Base-by-base conservation (phyloP, 177 flowering plant species). In the Telopea speciosissima region DNA sequence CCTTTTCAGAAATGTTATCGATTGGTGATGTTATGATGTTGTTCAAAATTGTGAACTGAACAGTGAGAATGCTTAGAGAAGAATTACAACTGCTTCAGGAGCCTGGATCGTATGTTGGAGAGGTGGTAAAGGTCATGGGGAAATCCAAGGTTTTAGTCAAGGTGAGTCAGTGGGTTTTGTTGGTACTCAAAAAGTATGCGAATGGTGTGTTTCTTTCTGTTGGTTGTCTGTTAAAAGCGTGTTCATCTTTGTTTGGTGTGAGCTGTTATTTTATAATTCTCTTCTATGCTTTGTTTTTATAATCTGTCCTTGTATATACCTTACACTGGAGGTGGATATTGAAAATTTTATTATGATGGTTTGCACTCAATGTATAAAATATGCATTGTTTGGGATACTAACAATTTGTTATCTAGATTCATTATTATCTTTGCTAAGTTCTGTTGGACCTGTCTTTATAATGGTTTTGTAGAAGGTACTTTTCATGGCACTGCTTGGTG, bases 41-140 rank as follows among this genome's bases (percentile, higher is more conserved):
- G 40, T 36, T 3, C 9, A 8, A 36, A 36, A 36, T 21, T 67
- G 52, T 31, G 36, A 70, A 42, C 19, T 61, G 31, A n/a, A 22
- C 82, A 95, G 99, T 95, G 81, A 85, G 97, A 76, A 83, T 87
- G 91, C 93, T 95, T 24, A 87, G 87, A 73, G 99, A 95, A 78
- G 99, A 92, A 71, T 73, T 92, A 72, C 97, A 92, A 83, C 78
- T 95, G 75, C 97, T 95, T 71, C 99, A 95, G 74, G 96, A 92
- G 81, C 97, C 99, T 67, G 97, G 99, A 58, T 92, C 99, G 1
- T 92, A 95, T 83, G 97, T 95, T 68, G 99, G 99, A 58, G 99
- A 92, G 79, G 99, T 95, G 70, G 97, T 95, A 66, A 95, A 95
- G 83, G 97, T 95, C 0, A 95, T 95, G 99, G 97, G 99, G 45